Conservation (phyloP, 2,329 filamentous ascomycete species). For the Fusarium paranaense region DNA sequence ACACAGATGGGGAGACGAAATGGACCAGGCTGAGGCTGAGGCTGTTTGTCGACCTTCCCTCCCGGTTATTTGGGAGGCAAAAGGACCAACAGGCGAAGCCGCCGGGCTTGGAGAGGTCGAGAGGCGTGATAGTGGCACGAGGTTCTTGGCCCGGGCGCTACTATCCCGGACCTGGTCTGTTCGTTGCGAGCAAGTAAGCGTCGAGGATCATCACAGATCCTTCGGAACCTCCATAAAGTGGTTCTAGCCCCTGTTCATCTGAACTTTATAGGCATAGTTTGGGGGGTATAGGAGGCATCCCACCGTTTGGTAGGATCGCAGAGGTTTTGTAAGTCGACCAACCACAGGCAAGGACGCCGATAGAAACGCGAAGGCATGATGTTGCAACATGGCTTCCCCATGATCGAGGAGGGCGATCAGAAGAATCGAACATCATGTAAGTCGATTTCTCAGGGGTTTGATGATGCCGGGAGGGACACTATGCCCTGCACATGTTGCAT, state of each 20-base stretch:
- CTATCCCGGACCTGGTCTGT: neutral
- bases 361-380: neutral
- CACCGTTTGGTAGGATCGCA: neutral
- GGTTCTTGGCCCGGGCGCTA: conserved; percentile 4
- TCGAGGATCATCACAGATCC: neutral
- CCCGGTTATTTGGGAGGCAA: neutral
- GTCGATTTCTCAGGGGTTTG: neutral
- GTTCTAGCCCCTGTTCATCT: conserved; percentile 3
- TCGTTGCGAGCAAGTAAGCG: neutral
- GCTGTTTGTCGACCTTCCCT: neutral
- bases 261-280: neutral
- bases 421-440: neutral
- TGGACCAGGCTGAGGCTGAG: neutral
- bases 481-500: neutral
- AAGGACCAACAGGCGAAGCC: neutral
- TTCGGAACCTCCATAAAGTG: neutral
- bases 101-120: neutral
- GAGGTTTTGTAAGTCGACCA: neutral
- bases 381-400: neutral
- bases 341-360: neutral
- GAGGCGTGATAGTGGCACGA: conserved; percentile 15
- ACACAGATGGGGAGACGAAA: neutral
- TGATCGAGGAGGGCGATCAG: neutral
- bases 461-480: neutral
- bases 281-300: neutral